Evolutionary conservation across 805 yeast species (phyloP).

Genomic region (Wickerhamomyces bovis): DNA sequence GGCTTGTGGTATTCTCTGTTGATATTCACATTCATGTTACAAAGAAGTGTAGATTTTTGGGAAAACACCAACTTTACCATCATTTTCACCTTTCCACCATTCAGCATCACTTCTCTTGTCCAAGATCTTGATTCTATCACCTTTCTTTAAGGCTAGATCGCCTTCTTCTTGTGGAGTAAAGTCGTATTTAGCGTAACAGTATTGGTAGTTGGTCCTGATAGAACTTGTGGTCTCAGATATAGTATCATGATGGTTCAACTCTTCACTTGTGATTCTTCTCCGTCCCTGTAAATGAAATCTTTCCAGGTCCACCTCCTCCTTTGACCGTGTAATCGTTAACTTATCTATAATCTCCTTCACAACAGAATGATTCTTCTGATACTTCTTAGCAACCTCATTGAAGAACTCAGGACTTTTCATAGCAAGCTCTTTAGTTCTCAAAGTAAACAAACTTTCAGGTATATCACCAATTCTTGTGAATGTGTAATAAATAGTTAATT

Average conservation of each 20-base stretch:
- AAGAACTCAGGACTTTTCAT: slow-evolving; percentile 4
- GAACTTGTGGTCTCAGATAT: too few species aligned
- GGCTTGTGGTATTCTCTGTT: too few species aligned
- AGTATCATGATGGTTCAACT: background rate
- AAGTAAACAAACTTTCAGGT: slow-evolving; percentile 5
- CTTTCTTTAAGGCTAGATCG: too few species aligned
- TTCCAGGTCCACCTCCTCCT: slow-evolving; percentile 1
- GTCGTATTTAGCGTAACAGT: too few species aligned
- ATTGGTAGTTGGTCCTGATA: too few species aligned
- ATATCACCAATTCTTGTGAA: slow-evolving; percentile 16
- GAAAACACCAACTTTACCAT: slow-evolving; percentile 15
- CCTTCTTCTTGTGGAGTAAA: too few species aligned
- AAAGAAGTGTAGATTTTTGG: slow-evolving; percentile 14
- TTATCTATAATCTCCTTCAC: slow-evolving; percentile 1
- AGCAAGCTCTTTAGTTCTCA: slow-evolving; percentile 8
- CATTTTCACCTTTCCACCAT: slow-evolving; percentile 23
- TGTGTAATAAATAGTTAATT: slow-evolving; percentile 31
- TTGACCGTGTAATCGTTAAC: slow-evolving; percentile 7
- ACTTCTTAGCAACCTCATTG: slow-evolving; percentile 3
- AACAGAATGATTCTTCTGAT: slow-evolving; percentile 1
- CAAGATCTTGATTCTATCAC: slow-evolving; percentile 37
- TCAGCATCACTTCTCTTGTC: slow-evolving; percentile 16
- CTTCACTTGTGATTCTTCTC: background rate
- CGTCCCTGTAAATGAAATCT: background rate
- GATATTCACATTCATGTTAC: background rate